Evolutionary conservation across 352 stramenopile genomes (phyloP).

Genomic region (Phytophthora parvispora): DNA sequence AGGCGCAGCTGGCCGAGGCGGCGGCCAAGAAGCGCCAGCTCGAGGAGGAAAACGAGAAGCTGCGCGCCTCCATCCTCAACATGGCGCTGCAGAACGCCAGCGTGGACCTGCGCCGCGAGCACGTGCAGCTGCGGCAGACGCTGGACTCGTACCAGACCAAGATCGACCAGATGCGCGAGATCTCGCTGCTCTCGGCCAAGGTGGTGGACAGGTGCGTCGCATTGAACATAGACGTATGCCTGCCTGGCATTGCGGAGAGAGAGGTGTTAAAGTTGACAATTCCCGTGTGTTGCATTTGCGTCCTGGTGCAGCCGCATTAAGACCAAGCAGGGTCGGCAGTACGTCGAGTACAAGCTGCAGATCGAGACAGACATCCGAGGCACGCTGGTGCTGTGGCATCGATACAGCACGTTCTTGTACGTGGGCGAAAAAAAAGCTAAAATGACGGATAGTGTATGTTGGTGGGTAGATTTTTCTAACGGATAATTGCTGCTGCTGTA

Average conservation of each 20-base stretch:
- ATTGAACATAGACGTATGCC: constrained; percentile 1
- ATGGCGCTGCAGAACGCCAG: constrained; percentile 84
- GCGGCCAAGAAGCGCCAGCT: constrained; percentile 78
- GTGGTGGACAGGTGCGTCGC: constrained; percentile 81
- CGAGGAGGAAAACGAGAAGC: constrained; percentile 86
- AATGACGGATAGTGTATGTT: constrained; percentile 26
- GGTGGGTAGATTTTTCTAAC: neutral
- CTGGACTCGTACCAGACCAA: constrained; percentile 91
- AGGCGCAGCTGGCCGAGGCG: constrained; percentile 56
- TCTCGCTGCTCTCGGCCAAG: constrained; percentile 86
- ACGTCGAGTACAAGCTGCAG: constrained; percentile 91
- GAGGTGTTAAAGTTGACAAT: constrained; percentile 12
- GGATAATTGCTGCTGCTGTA: constrained; percentile 10
- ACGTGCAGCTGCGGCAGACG: constrained; percentile 87
- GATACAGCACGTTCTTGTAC: constrained; percentile 91
- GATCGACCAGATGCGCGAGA: constrained; percentile 91
- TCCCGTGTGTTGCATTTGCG: constrained; percentile 20
- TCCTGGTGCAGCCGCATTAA: constrained; percentile 75
- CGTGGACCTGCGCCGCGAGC: constrained; percentile 81
- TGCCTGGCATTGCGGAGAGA: neutral
- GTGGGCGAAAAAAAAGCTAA: constrained; percentile 12
- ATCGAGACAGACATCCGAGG: constrained; percentile 91
- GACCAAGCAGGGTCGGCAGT: constrained; percentile 87
- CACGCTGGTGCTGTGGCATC: constrained; percentile 89
- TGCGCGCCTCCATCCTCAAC: constrained; percentile 80